Evolutionary conservation across 1,284 basidiomycete species (phyloP).

Genomic region (Cerrena zonata): DNA sequence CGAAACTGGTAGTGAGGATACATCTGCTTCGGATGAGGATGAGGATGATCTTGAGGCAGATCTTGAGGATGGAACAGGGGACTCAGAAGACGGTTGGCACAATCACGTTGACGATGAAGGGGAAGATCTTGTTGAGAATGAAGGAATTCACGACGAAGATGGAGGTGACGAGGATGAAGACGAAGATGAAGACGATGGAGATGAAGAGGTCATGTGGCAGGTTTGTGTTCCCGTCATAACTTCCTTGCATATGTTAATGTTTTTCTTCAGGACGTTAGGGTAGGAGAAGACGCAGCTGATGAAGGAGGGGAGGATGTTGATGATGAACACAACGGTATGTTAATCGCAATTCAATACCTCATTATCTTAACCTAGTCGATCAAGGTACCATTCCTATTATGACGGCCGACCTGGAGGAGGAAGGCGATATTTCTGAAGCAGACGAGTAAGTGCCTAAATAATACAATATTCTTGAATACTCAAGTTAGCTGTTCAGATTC

Average conservation of each 20-base stretch:
- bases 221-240: slow-evolving; percentile 36
- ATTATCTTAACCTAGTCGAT: too few relatives aligned
- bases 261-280: slow-evolving; percentile 45
- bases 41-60: slow-evolving; percentile 57
- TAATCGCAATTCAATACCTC: neutral
- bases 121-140: slow-evolving; percentile 51
- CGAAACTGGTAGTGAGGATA: slow-evolving; percentile 74
- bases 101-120: slow-evolving; percentile 63
- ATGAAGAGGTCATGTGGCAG: slow-evolving; percentile 66
- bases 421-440: slow-evolving; percentile 65
- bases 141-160: slow-evolving; percentile 45
- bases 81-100: slow-evolving; percentile 60
- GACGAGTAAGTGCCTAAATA: slow-evolving; percentile 60
- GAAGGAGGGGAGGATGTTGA: slow-evolving; percentile 43
- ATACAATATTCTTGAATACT: slow-evolving; percentile 16
- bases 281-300: slow-evolving; percentile 34
- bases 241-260: neutral
- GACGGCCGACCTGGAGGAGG: slow-evolving; percentile 46
- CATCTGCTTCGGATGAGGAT: slow-evolving; percentile 62
- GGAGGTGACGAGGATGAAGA: slow-evolving; percentile 40
- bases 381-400: slow-evolving; percentile 17
- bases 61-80: slow-evolving; percentile 55
- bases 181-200: slow-evolving; percentile 38
- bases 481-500: slow-evolving; percentile 31
- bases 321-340: slow-evolving; percentile 35